Evolutionary conservation across 1,284 basidiomycete genomes (phyloP), one percentile per base, ranked within the genome.

Genomic region (Ceratobasidium papillatum): DNA sequence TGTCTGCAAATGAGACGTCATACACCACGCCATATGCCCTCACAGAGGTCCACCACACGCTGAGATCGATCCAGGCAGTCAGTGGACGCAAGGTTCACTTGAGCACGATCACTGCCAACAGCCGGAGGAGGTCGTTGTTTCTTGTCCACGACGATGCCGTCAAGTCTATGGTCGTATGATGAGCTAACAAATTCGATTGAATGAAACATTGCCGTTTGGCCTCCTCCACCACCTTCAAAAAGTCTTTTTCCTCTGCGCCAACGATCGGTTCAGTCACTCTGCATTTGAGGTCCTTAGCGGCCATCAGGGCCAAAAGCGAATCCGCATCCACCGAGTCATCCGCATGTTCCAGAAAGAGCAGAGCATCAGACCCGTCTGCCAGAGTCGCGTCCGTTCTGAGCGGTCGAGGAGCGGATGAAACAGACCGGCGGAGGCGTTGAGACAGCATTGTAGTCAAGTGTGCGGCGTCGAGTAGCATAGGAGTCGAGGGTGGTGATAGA

Each of bases 301-400:
- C 96, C 0, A 94, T 94, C 77, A 99, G 84, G 43, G 97, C 96
- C 41, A 92, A 94, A 75, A 98, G 87, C n/a, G 93, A 92, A 9
- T 89, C 90, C 4, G 94, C 88, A 77, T 95, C 94, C 78, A 99
- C 88, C 78, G 88, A 86, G 62, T 95, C 95, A 68, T 89, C 87
- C 75, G 89, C 90, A 82, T 98, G 95, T 83, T 98, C 97, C 76
- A 98, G 85, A 79, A 94, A 93, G 64, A 98, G 90, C 22, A 98
- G 88, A 0, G 94, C 89, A 81, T 91, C 89, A 0, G 90, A 38
- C 38, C 38, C 38, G 3, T 45, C 56, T 25, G 69, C 58, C 32
- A 58, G 69, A n/a, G 45, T 62, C n/a, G 69, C 56, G 27, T 62
- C 51, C 5, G 56, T 51, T 8, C 49, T 27, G 25, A 54, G 51